Percentiles rank a stretch among this genome's conserved stretches.
Evolutionary conservation across 371 early-diverging fungal genomes (phyloP).

Genomic region (Chytridium lagenaria): DNA sequence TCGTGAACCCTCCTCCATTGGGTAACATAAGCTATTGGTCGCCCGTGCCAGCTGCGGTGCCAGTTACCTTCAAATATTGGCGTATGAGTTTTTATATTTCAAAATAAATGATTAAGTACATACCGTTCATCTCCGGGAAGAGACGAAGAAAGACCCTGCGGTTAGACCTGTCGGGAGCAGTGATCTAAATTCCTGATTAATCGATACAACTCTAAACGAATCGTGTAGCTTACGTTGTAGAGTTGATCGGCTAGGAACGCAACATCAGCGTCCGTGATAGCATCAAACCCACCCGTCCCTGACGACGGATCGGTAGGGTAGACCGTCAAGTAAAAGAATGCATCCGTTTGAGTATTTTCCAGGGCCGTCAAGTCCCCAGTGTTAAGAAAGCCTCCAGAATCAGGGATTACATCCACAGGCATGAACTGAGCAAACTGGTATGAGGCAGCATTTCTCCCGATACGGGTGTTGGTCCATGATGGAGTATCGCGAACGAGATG

Average conservation of each 20-base stretch:
- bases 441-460: conserved; percentile 36
- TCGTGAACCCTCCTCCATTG: conserved; percentile 8
- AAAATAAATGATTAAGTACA: not conserved
- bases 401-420: conserved; percentile 28
- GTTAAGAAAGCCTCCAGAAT: conserved; percentile 1
- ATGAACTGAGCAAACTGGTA: conserved; percentile 41
- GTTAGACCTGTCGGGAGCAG: conserved; percentile 12
- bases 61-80: conserved; percentile 10
- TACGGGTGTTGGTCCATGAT: conserved; percentile 32
- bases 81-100: not conserved
- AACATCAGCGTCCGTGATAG: conserved; percentile 4
- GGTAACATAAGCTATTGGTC: not conserved
- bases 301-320: conserved; percentile 41
- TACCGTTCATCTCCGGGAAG: conserved; percentile 23
- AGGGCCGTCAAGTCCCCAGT: not conserved
- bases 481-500: conserved; percentile 38
- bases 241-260: conserved; percentile 12
- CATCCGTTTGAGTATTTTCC: conserved; percentile 26
- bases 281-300: conserved; percentile 1
- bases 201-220: not conserved
- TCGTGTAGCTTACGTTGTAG: not conserved
- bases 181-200: not conserved
- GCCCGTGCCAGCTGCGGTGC: conserved; percentile 17
- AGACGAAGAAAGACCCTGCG: conserved; percentile 10
- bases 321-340: conserved; percentile 43